Evolutionary conservation across 2,329 filamentous ascomycete species (phyloP), one percentile per base, ranked within the genome.

Genomic region (Fonsecaea pedrosoi): DNA sequence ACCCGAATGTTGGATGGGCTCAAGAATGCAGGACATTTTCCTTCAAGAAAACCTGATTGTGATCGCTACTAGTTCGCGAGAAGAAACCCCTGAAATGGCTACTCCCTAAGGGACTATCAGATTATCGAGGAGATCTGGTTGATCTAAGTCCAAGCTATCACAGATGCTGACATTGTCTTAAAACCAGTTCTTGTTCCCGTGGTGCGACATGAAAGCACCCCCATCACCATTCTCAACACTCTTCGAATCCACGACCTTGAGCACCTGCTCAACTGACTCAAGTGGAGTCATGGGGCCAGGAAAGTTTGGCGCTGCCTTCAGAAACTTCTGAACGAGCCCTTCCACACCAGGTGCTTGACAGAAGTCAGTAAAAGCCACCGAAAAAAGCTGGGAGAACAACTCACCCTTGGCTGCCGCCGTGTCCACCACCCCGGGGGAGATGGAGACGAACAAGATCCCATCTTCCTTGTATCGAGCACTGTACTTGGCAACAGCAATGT

Each of bases 191-290:
- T 84, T 82, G 69, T 78, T 84, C 5, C 85, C 84, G 64, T 79
- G 72, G 38, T 89, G 86, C 25, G 84, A 85, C 0, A 88, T 68
- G 69, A 85, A 86, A 0, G 76, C 74, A 2, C 86, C 86, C 0
- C 78, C 84, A 69, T 82, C 70, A 0, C 81, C 82, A 45, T 73
- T 77, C 55, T 82, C 80, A 8, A 87, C 74, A 34, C 78, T 84
- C 1, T 78, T 74, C 37, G 75, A 77, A 6, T 81, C 72, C 38
- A 75, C 71, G 1, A 78, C 71, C 8, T 73, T 64, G 35, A 77
- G 60, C 48, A 79, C 72, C 30, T 62, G 63, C 38, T 67, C 69
- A 25, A 81, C 76, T 1, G 82, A 78, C 6, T 79, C 74, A 42
- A 80, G 75, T 0, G 81, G 75, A 0, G 76, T 75, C 4, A 74